Evolutionary conservation across 2,329 filamentous ascomycete species (phyloP).

Genomic region (Alternaria longipes): DNA sequence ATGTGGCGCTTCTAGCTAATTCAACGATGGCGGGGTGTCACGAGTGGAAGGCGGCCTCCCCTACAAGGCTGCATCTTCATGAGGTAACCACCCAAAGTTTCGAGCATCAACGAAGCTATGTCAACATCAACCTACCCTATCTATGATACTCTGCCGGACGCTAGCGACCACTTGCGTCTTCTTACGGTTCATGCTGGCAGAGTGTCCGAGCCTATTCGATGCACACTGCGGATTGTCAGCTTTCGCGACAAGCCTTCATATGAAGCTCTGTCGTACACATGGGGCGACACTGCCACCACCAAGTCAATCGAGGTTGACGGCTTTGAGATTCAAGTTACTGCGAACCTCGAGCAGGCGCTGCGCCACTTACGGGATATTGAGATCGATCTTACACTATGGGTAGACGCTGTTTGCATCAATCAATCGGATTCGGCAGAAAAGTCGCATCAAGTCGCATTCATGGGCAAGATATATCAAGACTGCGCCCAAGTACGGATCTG

Average conservation of each 20-base stretch:
- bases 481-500: not conserved
- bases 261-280: constrained; percentile 20
- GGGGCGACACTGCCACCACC: constrained; percentile 2
- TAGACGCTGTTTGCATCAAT: constrained; percentile 11
- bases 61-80: not conserved
- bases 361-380: not conserved
- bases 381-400: not conserved
- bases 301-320: not conserved
- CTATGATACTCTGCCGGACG: not conserved
- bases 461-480: constrained; percentile 2
- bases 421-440: not conserved
- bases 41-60: not conserved
- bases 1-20: not conserved
- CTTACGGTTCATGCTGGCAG: not conserved
- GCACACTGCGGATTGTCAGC: not conserved
- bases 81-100: not conserved
- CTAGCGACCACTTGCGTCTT: not conserved
- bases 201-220: not conserved
- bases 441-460: not conserved
- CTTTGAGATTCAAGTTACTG: not conserved
- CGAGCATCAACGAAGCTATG: not conserved
- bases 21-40: not conserved
- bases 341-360: constrained; percentile 4
- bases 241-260: constrained; percentile 14
- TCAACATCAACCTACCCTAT: not conserved